Percentiles rank a stretch among this genome's conserved stretches.
Conservation (phyloP, 2,329 filamentous ascomycete genomes). For the Malbranchea cinnamomea region DNA sequence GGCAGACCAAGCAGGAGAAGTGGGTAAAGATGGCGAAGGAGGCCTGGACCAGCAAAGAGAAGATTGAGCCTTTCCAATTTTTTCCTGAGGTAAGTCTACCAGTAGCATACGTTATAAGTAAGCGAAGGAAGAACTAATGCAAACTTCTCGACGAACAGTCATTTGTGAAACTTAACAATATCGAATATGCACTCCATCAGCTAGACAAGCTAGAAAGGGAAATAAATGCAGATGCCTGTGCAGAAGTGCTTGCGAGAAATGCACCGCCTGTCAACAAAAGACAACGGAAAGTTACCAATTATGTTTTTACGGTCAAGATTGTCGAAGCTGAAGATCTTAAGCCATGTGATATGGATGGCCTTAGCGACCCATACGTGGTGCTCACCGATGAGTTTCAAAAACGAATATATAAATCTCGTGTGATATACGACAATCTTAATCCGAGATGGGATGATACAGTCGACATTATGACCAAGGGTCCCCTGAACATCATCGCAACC, state of each 20-base stretch:
- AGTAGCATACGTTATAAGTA: too few relatives aligned
- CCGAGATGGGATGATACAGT: constrained; percentile 96
- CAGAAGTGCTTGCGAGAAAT: constrained; percentile 60
- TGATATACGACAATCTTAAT: constrained; percentile 79
- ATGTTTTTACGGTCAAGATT: constrained; percentile 97
- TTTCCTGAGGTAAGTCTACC: constrained; percentile 58
- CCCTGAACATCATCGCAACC: constrained; percentile 88
- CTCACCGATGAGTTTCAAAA: constrained; percentile 97
- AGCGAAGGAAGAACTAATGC: neutral
- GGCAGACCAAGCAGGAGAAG: constrained; percentile 75
- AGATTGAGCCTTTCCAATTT: constrained; percentile 93
- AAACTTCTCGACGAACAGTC: constrained; percentile 45
- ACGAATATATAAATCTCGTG: constrained; percentile 82
- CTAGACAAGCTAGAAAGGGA: constrained; percentile 78
- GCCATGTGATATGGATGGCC: constrained; percentile 88
- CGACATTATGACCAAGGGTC: constrained; percentile 82
- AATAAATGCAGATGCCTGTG: constrained; percentile 85
- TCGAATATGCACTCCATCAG: constrained; percentile 86
- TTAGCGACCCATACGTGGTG: constrained; percentile 93
- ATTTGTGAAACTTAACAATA: constrained; percentile 93
- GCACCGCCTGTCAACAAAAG: constrained; percentile 56
- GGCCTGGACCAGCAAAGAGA: constrained; percentile 80
- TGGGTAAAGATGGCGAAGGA: constrained; percentile 90
- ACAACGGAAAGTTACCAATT: constrained; percentile 62
- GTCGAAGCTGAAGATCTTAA: constrained; percentile 96